Percentiles rank a stretch among this genome's conserved stretches.
phyloP scores from a whole-genome alignment of 345 rosid genomes.

The Aurinia saxatilis region DNA sequence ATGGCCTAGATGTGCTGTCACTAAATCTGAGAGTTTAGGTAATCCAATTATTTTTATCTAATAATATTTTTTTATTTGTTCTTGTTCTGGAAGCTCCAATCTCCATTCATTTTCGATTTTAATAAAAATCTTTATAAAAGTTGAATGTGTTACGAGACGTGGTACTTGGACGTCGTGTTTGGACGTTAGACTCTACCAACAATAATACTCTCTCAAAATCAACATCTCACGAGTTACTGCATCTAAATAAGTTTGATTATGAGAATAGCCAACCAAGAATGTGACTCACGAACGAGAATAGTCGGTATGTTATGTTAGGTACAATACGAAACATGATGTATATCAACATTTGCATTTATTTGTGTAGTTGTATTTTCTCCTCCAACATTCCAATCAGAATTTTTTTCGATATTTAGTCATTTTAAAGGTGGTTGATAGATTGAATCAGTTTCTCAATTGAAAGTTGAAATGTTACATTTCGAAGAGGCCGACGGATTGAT shows the following conservation, averaged over 20 bases:
- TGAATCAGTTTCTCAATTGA: no score
- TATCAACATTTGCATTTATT: no score
- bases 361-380: no score
- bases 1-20: constrained; percentile 29
- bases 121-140: neutral
- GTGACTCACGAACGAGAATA: neutral
- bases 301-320: neutral
- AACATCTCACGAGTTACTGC: neutral
- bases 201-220: neutral
- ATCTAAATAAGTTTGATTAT: neutral
- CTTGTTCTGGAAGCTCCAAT: neutral
- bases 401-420: no score
- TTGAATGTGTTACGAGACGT: constrained; percentile 12
- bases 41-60: neutral
- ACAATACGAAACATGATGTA: neutral
- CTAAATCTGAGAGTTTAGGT: constrained; percentile 10
- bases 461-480: no score
- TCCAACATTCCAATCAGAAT: no score
- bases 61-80: neutral
- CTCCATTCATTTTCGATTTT: constrained; percentile 14
- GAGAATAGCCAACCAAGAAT: neutral
- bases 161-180: constrained; percentile 19
- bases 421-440: no score
- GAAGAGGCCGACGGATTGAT: no score
- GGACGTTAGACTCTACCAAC: constrained; percentile 6